Evolutionary conservation across 177 flowering plant species (phyloP).

Genomic region (Tripterygium wilfordii): DNA sequence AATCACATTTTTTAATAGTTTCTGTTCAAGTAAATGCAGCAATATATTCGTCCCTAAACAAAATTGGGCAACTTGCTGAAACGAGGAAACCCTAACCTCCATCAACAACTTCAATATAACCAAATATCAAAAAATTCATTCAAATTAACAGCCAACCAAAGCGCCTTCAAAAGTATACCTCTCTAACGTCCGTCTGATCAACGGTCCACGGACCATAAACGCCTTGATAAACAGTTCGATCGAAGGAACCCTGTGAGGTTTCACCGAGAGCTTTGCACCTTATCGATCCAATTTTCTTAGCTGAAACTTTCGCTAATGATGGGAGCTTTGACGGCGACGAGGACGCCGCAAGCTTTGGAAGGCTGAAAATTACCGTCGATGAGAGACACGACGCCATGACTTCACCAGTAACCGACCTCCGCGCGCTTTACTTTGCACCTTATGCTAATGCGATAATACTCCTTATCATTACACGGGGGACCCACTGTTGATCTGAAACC

Average conservation of each 20-base stretch:
- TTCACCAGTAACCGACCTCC: too few species aligned
- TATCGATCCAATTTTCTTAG: slow-evolving; percentile 5
- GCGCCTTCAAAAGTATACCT: slow-evolving; percentile 31
- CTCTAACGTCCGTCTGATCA: slow-evolving; percentile 72
- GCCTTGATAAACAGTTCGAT: slow-evolving; percentile 56
- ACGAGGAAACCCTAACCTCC: not conserved
- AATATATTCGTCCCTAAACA: too few species aligned
- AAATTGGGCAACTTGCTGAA: not conserved
- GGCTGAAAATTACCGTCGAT: too few species aligned
- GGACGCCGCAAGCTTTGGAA: too few species aligned
- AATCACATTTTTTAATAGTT: not conserved
- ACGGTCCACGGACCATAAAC: slow-evolving; percentile 86
- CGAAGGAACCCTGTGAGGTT: slow-evolving; percentile 23
- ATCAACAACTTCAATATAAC: not conserved
- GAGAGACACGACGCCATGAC: too few species aligned
- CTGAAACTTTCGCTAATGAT: not conserved
- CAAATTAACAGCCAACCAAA: not conserved
- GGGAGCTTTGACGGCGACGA: not conserved
- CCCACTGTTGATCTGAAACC: too few species aligned
- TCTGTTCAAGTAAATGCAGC: too few species aligned
- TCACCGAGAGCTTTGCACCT: slow-evolving; percentile 49
- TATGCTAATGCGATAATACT: too few species aligned
- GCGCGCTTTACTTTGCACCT: too few species aligned
- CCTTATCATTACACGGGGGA: too few species aligned
- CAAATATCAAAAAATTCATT: not conserved